Evolutionary conservation across 1,284 basidiomycete genomes (phyloP), one percentile per base, ranked within the genome.

Genomic region (Ganoderma meredithae): DNA sequence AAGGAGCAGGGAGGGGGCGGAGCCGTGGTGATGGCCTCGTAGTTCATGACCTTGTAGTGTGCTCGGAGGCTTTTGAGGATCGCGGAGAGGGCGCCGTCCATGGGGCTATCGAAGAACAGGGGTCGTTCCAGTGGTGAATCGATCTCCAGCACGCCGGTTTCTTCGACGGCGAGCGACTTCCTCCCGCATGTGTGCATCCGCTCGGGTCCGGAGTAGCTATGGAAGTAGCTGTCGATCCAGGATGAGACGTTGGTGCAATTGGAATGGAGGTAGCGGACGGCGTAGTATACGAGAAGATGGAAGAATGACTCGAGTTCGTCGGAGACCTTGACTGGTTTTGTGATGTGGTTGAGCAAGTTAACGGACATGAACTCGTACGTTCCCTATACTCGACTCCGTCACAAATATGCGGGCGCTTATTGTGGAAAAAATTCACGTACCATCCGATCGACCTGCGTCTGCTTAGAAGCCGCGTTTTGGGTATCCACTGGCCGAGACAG

Each of bases 221-320:
- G 41, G 65, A 71, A 71, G 66, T 58, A 71, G 25, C 43, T 27
- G 19, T 62, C 12, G 36, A 71, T 49, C 31, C 63, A 67, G 0
- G 33, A 31, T 7, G 3, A 15, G 5, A 60, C 40, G 36, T 55
- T n/a, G 1, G 15, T 8, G 64, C 40, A 55, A 43, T 61, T 70
- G 55, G 64, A 63, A 9, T 9, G 12, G 17, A 72, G 62, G 15
- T 43, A 56, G 19, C 63, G 63, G 2, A 70, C 12, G 17, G 60
- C 63, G 53, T 25, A 22, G 52, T 65, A 70, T 22, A 72, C 19
- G n/a, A 72, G 47, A 17, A 69, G 61, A 43, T 65, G 64, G 44
- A 70, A 41, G 62, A 72, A 68, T 1, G 65, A 64, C 43, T 72
- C 71, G 0, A 72, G 63, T 36, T 72, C 71, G 49, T 72, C 71